Conservation (phyloP, 23 red algal genomes). For the Gracilaria domingensis region DNA sequence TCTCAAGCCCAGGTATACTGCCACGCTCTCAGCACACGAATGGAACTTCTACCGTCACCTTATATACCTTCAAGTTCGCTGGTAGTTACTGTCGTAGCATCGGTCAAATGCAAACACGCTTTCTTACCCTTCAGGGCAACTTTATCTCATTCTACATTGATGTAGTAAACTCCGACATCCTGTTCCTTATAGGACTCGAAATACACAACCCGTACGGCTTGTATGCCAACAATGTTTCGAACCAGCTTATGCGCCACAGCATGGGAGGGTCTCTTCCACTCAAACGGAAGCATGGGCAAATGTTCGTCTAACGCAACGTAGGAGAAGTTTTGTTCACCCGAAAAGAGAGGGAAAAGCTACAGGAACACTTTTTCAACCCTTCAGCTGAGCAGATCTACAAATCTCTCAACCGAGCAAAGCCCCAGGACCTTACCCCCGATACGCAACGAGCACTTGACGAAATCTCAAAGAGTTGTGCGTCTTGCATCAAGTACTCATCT, state of each 20-base stretch:
- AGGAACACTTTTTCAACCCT: conserved; percentile 57
- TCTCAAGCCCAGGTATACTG: not conserved
- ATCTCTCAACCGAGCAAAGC: conserved; percentile 51
- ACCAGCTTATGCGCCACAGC: not conserved
- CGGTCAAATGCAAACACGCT: conserved; percentile 5
- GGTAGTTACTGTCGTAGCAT: conserved; percentile 2
- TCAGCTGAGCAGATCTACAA: conserved; percentile 24
- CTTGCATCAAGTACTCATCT: conserved; percentile 8
- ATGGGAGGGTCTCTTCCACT: not conserved
- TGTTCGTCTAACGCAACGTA: conserved; percentile 27
- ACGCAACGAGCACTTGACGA: conserved; percentile 14
- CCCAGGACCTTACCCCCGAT: not conserved
- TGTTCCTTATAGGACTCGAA: conserved; percentile 38
- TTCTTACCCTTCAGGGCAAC: not conserved
- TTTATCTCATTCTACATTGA: conserved; percentile 15
- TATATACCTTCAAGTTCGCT: conserved; percentile 37
- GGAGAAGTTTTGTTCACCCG: conserved; percentile 22
- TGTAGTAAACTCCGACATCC: conserved; percentile 21
- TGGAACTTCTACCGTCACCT: conserved; percentile 15
- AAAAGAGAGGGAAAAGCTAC: conserved; percentile 30
- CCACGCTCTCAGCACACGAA: not conserved
- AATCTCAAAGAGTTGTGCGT: conserved; percentile 5
- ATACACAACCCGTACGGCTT: conserved; percentile 2
- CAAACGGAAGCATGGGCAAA: conserved; percentile 46
- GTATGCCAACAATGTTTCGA: conserved; percentile 20